These are phyloP conservation scores for Populus nigra DNA, from an alignment of 345 rosid genomes.

Conservation along the genomic window DNA sequence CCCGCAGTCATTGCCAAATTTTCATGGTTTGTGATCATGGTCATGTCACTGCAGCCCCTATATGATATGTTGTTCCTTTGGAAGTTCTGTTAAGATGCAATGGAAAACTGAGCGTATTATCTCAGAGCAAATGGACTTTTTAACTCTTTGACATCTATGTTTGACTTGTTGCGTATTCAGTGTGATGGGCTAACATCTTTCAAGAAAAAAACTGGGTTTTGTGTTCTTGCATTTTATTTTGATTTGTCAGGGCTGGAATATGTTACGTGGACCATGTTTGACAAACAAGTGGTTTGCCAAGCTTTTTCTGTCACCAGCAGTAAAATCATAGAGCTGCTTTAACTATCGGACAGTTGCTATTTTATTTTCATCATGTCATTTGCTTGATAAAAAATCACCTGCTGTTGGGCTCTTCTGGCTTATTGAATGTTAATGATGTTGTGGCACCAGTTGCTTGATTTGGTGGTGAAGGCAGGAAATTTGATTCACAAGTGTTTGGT, in stretches of 20 bases:
- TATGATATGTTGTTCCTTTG: background rate
- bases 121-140: background rate
- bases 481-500: background rate
- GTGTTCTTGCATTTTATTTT: background rate
- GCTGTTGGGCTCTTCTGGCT: background rate
- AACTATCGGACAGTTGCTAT: background rate
- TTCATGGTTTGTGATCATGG: background rate
- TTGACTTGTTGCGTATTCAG: background rate
- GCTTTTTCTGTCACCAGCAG: background rate
- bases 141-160: background rate
- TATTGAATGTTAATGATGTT: background rate
- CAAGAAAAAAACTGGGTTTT: background rate
- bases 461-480: background rate
- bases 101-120: background rate
- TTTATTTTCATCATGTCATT: conserved; percentile 3
- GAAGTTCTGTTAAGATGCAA: background rate
- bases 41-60: background rate
- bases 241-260: background rate
- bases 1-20: background rate
- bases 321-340: background rate
- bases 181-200: background rate
- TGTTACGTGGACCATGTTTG: background rate
- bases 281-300: background rate
- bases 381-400: background rate
- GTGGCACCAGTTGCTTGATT: background rate